Conservation (phyloP, 1,139 yeast species). For the Pichia inconspicua region DNA sequence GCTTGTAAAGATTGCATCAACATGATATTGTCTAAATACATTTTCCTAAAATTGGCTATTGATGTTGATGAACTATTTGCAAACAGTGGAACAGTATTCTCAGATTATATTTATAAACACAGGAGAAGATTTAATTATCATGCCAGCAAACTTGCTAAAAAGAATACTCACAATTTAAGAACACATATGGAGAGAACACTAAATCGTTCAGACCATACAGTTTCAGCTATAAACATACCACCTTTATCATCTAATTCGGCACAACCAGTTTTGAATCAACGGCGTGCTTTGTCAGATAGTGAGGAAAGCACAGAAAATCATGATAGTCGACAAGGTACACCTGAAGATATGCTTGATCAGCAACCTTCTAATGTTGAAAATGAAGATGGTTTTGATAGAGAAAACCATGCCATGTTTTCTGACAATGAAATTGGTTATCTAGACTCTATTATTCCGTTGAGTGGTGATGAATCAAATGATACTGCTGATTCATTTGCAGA, state of each 20-base stretch:
- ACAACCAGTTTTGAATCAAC: neutral
- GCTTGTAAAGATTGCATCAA: constrained; percentile 25
- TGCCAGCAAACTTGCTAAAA: constrained; percentile 2
- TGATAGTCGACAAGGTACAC: neutral
- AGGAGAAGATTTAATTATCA: constrained; percentile 9
- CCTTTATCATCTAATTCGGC: neutral
- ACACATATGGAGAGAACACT: neutral
- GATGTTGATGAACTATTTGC: constrained; percentile 17
- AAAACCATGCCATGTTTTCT: neutral
- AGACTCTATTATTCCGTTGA: neutral
- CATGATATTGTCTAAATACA: constrained; percentile 17
- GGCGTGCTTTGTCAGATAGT: neutral
- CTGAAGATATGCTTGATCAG: neutral
- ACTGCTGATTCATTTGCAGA: constrained; percentile 9
- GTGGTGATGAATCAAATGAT: constrained; percentile 9
- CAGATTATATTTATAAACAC: constrained; percentile 12
- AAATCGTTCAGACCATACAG: neutral
- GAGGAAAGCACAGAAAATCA: neutral
- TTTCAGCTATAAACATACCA: neutral
- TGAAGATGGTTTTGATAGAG: neutral
- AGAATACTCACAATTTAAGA: neutral
- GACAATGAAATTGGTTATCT: neutral
- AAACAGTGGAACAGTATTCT: constrained; percentile 2
- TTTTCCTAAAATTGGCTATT: constrained; percentile 24
- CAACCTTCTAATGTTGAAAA: neutral